phyloP scores from a whole-genome alignment of 768 basidiomycete genomes.

The Baorangia bicolor region DNA sequence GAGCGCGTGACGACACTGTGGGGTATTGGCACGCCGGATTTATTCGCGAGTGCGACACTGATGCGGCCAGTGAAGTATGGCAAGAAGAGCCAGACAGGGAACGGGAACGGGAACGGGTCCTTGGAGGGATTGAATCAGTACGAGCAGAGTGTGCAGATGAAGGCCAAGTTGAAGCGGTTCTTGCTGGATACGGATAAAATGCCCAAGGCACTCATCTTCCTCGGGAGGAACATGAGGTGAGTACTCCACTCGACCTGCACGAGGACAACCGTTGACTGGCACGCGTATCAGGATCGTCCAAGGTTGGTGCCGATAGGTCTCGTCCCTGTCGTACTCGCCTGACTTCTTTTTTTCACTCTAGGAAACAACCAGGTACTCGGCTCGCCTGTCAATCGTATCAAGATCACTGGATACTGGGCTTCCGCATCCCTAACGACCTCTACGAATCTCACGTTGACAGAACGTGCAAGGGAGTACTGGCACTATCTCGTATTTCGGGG shows the following conservation, averaged over 20 bases:
- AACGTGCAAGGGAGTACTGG: slow-evolving; percentile 52
- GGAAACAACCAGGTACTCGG: slow-evolving; percentile 82
- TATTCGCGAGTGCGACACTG: slow-evolving; percentile 72
- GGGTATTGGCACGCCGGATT: slow-evolving; percentile 70
- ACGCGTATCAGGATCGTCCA: slow-evolving; percentile 35
- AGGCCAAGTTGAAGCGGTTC: slow-evolving; percentile 63
- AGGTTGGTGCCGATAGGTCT: slow-evolving; percentile 18
- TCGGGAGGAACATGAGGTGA: slow-evolving; percentile 74
- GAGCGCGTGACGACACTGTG: slow-evolving; percentile 53
- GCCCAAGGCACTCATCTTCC: slow-evolving; percentile 74
- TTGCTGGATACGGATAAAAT: slow-evolving; percentile 72
- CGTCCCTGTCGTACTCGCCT: not conserved
- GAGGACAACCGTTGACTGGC: not conserved
- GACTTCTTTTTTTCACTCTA: slow-evolving; percentile 18
- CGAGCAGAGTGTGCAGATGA: slow-evolving; percentile 67
- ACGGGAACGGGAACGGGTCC: slow-evolving; percentile 6
- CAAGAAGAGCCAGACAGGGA: not conserved
- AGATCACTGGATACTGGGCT: slow-evolving; percentile 84
- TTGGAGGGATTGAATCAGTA: slow-evolving; percentile 52
- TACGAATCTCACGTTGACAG: slow-evolving; percentile 39
- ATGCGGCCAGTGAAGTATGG: slow-evolving; percentile 56
- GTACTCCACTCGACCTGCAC: not conserved
- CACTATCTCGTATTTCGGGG: slow-evolving; percentile 61
- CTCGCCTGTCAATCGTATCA: slow-evolving; percentile 87
- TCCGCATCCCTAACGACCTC: slow-evolving; percentile 59